These are phyloP conservation scores for Epichloe typhina DNA, from an alignment of 2,329 filamentous ascomycete genomes.

Conservation along the genomic window DNA sequence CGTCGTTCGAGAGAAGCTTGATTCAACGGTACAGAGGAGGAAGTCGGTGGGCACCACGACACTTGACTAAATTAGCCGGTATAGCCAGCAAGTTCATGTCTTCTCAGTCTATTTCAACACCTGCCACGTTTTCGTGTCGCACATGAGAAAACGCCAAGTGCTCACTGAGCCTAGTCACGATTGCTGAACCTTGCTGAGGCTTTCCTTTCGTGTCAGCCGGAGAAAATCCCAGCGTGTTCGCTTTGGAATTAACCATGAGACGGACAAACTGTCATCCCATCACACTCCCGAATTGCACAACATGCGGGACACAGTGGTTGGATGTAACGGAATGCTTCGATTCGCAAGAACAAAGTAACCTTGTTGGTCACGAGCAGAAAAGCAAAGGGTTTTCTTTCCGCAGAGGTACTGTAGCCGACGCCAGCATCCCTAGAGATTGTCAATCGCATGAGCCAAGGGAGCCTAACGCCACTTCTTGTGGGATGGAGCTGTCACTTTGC, in stretches of 20 bases:
- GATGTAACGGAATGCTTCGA: not conserved
- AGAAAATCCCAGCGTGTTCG: not conserved
- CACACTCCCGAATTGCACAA: not conserved
- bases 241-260: not conserved
- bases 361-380: not conserved
- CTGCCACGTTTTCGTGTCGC: not conserved
- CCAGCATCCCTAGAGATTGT: not conserved
- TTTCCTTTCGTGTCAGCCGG: not conserved
- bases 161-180: not conserved
- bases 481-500: conserved; percentile 3
- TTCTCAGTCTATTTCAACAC: too few relatives aligned
- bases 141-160: not conserved
- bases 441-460: not conserved
- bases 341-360: not conserved
- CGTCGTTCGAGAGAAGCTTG: not conserved
- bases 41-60: not conserved
- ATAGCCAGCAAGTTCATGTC: too few relatives aligned
- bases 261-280: not conserved
- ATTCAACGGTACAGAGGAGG: not conserved
- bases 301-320: not conserved
- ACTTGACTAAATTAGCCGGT: too few relatives aligned
- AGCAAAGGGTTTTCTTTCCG: not conserved
- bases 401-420: not conserved
- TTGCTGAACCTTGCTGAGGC: not conserved
- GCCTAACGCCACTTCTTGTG: conserved; percentile 1